Percentiles rank a stretch among this genome's conserved stretches.
These are phyloP conservation scores for Globisporangium uncinulatum DNA, from an alignment of 352 stramenopile species.

Conservation along the genomic window DNA sequence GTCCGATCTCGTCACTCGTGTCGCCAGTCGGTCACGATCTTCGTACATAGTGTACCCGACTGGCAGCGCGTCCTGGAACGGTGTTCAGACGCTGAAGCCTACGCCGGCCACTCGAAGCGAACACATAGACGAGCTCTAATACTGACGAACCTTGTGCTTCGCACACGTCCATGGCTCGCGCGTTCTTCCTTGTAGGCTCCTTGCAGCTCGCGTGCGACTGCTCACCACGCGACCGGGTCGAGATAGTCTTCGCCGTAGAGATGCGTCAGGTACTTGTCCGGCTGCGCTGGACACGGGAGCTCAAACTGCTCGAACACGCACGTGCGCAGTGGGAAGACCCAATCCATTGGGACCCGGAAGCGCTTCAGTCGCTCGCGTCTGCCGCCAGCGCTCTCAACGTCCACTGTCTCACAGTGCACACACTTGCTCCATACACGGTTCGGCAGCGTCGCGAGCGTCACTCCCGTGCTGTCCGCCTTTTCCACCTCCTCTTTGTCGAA, in stretches of 20 bases:
- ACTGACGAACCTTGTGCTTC: neutral
- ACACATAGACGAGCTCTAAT: neutral
- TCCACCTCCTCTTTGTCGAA: constrained; percentile 24
- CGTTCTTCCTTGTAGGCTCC: neutral
- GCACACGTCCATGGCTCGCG: too few species aligned
- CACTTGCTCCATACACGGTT: constrained; percentile 32
- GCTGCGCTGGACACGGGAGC: constrained; percentile 38
- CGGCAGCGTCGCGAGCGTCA: constrained; percentile 25
- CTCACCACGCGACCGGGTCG: constrained; percentile 21
- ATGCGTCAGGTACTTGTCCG: constrained; percentile 35
- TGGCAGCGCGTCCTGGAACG: neutral
- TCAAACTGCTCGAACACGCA: constrained; percentile 39
- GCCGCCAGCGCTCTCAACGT: neutral
- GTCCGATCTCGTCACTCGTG: neutral
- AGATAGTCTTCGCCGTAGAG: constrained; percentile 51
- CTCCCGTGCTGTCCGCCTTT: neutral
- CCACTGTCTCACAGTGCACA: constrained; percentile 18
- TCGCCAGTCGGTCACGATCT: too few species aligned
- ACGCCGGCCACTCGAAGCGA: neutral
- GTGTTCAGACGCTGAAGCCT: neutral
- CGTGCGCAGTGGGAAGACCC: constrained; percentile 40
- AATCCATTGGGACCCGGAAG: constrained; percentile 39
- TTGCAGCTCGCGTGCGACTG: neutral
- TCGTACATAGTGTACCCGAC: neutral
- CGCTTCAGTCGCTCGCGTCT: constrained; percentile 19